Percentiles rank a stretch among this genome's conserved stretches.
phyloP scores from a whole-genome alignment of 2,329 filamentous ascomycete genomes.

The Alternaria metachromatica region DNA sequence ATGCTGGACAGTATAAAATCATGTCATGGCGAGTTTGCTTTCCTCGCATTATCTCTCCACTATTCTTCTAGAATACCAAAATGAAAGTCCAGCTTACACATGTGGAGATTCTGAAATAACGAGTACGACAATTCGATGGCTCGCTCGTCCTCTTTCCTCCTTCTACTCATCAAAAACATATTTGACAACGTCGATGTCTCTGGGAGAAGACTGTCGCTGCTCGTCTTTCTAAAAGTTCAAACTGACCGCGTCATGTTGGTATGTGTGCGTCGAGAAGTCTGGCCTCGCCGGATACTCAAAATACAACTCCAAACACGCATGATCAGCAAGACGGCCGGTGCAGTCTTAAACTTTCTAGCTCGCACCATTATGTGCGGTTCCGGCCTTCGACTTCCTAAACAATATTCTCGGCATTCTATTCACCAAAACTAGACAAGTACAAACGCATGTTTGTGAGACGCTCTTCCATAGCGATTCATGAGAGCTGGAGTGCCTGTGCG shows the following conservation, averaged over 20 bases:
- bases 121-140: no score
- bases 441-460: neutral
- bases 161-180: neutral
- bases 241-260: no score
- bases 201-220: neutral
- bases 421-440: no score
- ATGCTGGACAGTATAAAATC: neutral
- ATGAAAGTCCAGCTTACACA: no score
- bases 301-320: no score
- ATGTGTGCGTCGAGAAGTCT: neutral
- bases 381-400: rapidly evolving
- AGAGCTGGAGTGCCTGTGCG: neutral
- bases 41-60: neutral
- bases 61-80: neutral
- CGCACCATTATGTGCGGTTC: neutral
- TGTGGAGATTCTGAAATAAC: no score
- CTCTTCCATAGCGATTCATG: neutral
- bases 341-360: no score
- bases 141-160: neutral
- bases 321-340: neutral
- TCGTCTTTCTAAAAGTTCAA: no score
- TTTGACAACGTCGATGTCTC: neutral
- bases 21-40: rapidly evolving
- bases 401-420: neutral
- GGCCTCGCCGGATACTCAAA: neutral